Evolutionary conservation across 75 land plant genomes (phyloP).

Genomic region (Selaginella moellendorffii): DNA sequence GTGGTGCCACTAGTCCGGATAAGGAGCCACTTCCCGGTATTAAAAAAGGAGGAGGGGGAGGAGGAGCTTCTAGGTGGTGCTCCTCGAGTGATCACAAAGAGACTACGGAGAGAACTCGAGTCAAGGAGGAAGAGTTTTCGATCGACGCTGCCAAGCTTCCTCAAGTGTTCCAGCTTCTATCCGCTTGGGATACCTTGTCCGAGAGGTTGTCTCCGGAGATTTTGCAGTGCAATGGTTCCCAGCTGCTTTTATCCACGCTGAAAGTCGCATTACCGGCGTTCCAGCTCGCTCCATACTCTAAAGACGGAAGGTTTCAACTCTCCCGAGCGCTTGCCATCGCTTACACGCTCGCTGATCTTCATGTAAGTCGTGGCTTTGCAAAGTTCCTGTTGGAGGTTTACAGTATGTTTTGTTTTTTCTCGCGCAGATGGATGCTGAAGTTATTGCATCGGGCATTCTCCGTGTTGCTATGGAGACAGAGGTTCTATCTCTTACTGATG

Average conservation of each 20-base stretch:
- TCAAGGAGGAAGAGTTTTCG: too few species aligned
- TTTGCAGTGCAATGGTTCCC: conserved; percentile 30
- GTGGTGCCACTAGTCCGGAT: too few species aligned
- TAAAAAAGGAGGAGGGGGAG: too few species aligned
- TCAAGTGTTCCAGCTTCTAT: too few species aligned
- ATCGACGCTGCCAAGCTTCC: too few species aligned
- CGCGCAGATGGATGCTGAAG: conserved; percentile 89
- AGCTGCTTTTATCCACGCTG: conserved; percentile 46
- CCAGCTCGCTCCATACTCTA: conserved; percentile 22
- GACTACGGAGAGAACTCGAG: too few species aligned
- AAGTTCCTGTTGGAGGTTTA: too few species aligned
- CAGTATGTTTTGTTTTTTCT: neutral
- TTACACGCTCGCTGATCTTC: conserved; percentile 74
- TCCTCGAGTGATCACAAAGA: too few species aligned
- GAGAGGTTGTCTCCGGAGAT: conserved; percentile 35
- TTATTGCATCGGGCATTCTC: conserved; percentile 71
- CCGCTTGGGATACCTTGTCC: conserved; percentile 78
- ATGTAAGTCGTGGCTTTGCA: conserved; percentile 46
- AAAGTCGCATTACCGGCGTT: conserved; percentile 65
- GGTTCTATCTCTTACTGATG: conserved; percentile 28
- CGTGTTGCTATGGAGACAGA: conserved; percentile 46
- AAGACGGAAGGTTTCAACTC: conserved; percentile 64
- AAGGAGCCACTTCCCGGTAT: too few species aligned
- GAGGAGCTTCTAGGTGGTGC: too few species aligned
- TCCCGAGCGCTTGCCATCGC: conserved; percentile 59